Conservation (phyloP, 345 rosid genomes). For the Litchi chinensis region DNA sequence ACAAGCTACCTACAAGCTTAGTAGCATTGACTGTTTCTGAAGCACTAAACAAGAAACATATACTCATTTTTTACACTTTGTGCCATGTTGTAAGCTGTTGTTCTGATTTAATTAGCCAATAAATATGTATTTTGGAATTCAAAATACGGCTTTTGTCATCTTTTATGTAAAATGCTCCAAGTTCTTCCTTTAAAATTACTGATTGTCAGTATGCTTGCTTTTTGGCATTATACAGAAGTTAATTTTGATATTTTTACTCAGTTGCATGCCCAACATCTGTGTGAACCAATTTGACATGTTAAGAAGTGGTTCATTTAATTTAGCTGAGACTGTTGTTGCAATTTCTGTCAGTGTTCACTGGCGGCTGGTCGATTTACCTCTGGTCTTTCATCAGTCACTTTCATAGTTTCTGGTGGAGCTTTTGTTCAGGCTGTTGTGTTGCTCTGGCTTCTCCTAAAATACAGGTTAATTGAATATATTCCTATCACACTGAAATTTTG, state of each 20-base stretch:
- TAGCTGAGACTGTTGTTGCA: constrained; percentile 19
- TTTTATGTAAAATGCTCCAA: constrained; percentile 9
- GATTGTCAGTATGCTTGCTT: neutral
- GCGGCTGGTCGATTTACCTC: constrained; percentile 74
- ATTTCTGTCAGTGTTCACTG: constrained; percentile 64
- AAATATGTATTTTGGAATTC: neutral
- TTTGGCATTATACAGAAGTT: neutral
- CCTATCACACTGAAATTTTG: neutral
- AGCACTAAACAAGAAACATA: constrained; percentile 5
- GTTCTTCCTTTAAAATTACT: neutral
- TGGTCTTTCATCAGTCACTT: constrained; percentile 54
- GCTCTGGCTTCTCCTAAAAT: constrained; percentile 67
- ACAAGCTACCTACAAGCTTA: neutral
- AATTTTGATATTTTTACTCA: constrained; percentile 3
- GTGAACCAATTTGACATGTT: neutral
- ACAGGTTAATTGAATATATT: constrained; percentile 48
- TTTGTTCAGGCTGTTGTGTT: constrained; percentile 71
- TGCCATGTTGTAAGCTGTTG: neutral
- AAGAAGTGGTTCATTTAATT: constrained; percentile 5
- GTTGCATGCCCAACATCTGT: neutral
- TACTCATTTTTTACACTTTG: neutral
- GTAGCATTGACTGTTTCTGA: neutral
- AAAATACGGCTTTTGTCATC: neutral
- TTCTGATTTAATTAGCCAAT: neutral
- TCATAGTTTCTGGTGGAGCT: constrained; percentile 60